These are phyloP conservation scores for Verticillium nonalfalfae DNA, from an alignment of 2,329 filamentous ascomycete species.

Conservation along the genomic window DNA sequence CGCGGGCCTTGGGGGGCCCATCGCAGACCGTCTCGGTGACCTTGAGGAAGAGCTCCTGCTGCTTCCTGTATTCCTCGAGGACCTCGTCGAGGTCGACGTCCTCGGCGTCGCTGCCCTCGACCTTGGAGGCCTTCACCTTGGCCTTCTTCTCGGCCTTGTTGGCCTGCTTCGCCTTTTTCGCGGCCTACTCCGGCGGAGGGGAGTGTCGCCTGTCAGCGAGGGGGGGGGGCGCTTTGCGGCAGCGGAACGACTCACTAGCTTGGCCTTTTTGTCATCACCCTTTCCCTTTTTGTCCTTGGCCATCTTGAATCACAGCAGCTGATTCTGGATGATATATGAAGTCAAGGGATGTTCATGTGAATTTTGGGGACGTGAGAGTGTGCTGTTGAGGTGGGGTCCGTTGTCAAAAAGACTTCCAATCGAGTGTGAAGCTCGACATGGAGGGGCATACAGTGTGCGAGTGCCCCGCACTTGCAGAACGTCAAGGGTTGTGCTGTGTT, in stretches of 20 bases:
- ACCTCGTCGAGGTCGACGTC: conserved; percentile 91
- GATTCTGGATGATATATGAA: not conserved
- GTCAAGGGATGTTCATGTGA: not conserved
- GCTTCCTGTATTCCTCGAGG: conserved; percentile 84
- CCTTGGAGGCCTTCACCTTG: conserved; percentile 63
- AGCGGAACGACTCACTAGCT: conserved; percentile 27
- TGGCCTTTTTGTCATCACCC: conserved; percentile 42
- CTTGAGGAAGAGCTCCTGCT: conserved; percentile 91
- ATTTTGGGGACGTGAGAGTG: not conserved
- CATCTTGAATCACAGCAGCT: conserved; percentile 22
- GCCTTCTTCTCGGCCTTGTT: conserved; percentile 86
- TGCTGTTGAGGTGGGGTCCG: conserved; percentile 9
- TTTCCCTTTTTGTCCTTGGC: conserved; percentile 45
- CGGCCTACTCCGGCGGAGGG: conserved; percentile 29
- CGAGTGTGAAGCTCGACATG: not conserved
- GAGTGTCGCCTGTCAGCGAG: not conserved
- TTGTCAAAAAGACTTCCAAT: not conserved
- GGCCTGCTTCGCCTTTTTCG: conserved; percentile 72
- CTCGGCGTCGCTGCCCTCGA: conserved; percentile 80
- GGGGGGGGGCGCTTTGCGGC: conserved; percentile 4
- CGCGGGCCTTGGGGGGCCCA: conserved; percentile 68
- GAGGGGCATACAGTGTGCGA: conserved; percentile 2
- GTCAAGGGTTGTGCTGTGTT: accelerated
- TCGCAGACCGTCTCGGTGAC: conserved; percentile 74
- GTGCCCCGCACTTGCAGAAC: conserved; percentile 5